Evolutionary conservation across 345 rosid species (phyloP), one percentile per base, ranked within the genome.

Genomic region (Trapa bicornis): DNA sequence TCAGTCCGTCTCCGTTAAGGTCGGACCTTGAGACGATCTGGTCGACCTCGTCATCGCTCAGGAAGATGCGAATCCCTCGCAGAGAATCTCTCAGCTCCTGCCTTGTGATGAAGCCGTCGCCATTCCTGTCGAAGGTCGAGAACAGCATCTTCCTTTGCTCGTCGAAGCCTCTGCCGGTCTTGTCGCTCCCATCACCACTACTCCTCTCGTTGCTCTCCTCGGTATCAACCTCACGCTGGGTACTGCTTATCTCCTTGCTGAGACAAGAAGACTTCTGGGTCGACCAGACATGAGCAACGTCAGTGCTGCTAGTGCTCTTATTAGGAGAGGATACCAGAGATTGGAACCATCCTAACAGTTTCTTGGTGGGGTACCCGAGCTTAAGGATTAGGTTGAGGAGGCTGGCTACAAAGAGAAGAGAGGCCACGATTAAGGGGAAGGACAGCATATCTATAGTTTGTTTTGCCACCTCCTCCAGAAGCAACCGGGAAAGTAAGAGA

Each of bases 61-160:
- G 64, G 66, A 47, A 45, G 33, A 69, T 69, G 58, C 54, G 62
- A 33, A 69, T 60, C 56, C 57, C 57, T 22, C 69, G 75, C 43
- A 71, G 56, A 2, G 72, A 84, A 17, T 65, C 83, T 65, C 66
- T 77, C 61, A 73, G 76, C 68, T 36, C 85, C 64, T 67, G 71
- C 86, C 70, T 80, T 36, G 79, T 70, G 68, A 62, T 86, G 77
- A 73, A 84, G 64, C 87, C 92, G 64, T 86, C 89, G 0, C 89
- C 87, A 47, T 86, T 79, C 52, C 62, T 82, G 70, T 86, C 89
- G 22, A 86, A 86, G 61, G 80, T 81, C 5, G 74, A 78, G 57
- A 72, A 86, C 37, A 72, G 16, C 67, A 17, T 78, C 84, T 77
- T 76, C 35, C 60, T 76, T 38, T 75, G 77, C 73, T 75, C 75